Conservation (phyloP, 1,139 yeast genomes). For the Candida albicans region DNA sequence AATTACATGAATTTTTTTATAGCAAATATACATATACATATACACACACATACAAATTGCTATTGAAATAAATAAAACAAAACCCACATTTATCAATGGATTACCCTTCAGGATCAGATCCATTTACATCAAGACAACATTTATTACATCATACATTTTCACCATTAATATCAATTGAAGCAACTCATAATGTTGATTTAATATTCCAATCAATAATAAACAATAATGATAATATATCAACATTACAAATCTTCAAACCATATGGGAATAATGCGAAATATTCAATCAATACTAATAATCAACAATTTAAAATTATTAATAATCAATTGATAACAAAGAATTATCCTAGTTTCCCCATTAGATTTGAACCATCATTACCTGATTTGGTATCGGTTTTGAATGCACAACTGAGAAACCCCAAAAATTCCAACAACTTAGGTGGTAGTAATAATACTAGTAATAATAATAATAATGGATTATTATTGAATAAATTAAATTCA, state of each 20-base stretch:
- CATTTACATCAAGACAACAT: conserved; percentile 44
- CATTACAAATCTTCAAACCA: conserved; percentile 38
- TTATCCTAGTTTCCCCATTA: conserved; percentile 46
- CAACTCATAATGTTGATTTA: conserved; percentile 52
- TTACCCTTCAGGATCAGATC: conserved; percentile 43
- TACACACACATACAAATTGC: no score
- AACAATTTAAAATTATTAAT: conserved; percentile 40
- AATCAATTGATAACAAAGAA: conserved; percentile 43
- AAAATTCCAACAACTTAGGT: neutral
- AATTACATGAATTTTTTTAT: no score
- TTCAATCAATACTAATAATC: conserved; percentile 28
- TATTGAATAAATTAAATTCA: neutral
- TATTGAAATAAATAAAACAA: neutral
- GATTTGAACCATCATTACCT: conserved; percentile 45
- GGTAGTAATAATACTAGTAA: no score
- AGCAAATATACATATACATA: no score
- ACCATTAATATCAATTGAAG: conserved; percentile 57
- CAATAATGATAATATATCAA: conserved; percentile 28
- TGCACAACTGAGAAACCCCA: conserved; percentile 16
- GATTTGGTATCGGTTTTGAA: conserved; percentile 37
- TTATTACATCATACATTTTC: conserved; percentile 52
- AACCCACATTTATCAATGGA: conserved; percentile 18
- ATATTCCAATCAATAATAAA: conserved; percentile 37
- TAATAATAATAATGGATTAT: neutral
- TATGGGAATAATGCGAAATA: conserved; percentile 51